phyloP scores from a whole-genome alignment of 129 eudicot species.

The Flaveria robusta region DNA sequence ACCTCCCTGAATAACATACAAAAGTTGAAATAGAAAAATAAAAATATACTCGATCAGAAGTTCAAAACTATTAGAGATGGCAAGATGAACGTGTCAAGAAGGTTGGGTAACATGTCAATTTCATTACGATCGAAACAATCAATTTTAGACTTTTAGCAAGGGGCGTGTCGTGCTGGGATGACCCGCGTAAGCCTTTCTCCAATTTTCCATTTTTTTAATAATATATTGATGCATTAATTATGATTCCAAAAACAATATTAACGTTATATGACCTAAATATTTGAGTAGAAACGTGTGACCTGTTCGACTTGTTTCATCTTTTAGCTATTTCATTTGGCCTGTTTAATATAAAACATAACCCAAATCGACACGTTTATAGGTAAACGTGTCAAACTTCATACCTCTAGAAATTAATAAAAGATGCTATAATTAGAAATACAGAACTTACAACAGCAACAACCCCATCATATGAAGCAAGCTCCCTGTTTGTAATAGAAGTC shows the following conservation, averaged over 20 bases:
- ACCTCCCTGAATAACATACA: slow-evolving; percentile 65
- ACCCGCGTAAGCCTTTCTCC: neutral
- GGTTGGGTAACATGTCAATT: neutral
- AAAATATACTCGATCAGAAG: neutral
- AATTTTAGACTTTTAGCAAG: neutral
- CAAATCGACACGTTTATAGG: neutral
- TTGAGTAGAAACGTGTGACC: too few relatives aligned
- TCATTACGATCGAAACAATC: neutral
- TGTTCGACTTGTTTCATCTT: neutral
- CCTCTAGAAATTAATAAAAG: slow-evolving; percentile 7
- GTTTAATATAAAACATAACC: neutral
- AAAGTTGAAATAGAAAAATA: neutral
- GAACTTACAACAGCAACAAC: slow-evolving; percentile 80
- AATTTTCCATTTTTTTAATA: neutral
- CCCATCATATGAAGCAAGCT: slow-evolving; percentile 70
- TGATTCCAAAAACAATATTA: neutral
- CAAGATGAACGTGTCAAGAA: neutral
- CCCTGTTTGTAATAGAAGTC: slow-evolving; percentile 57
- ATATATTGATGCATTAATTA: neutral
- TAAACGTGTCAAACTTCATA: neutral
- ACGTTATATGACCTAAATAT: too few relatives aligned
- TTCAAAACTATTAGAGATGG: neutral
- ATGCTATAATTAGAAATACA: neutral
- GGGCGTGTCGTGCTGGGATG: neutral
- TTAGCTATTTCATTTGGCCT: neutral